These are phyloP conservation scores for Circinella minor DNA, from an alignment of 371 early-diverging fungal genomes.

Conservation along the genomic window DNA sequence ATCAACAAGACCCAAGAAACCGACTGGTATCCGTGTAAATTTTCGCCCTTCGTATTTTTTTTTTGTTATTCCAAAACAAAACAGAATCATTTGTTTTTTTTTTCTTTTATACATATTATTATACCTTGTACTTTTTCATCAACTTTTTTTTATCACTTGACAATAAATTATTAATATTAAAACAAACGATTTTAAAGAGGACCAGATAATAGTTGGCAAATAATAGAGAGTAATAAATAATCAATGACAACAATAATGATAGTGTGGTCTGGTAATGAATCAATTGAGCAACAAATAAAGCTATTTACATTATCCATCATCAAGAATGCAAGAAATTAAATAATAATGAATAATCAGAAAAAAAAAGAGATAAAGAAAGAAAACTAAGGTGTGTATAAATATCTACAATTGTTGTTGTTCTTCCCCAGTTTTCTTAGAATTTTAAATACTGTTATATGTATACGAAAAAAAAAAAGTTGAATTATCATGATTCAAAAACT, in stretches of 20 bases:
- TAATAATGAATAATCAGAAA: too few relatives aligned
- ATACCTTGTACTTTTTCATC: background rate
- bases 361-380: background rate
- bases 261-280: too few relatives aligned
- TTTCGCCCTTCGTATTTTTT: background rate
- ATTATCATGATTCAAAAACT: background rate
- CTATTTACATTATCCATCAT: too few relatives aligned
- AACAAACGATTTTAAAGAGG: background rate
- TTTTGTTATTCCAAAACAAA: background rate
- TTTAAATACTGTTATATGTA: too few relatives aligned
- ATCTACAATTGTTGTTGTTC: background rate
- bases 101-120: background rate
- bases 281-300: too few relatives aligned
- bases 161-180: background rate
- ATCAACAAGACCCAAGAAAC: background rate
- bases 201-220: too few relatives aligned
- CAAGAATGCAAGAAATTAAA: too few relatives aligned
- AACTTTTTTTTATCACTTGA: background rate
- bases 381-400: background rate
- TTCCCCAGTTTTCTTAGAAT: too few relatives aligned
- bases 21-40: constrained; percentile 3
- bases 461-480: background rate
- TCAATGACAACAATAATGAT: too few relatives aligned
- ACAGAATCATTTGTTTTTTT: background rate
- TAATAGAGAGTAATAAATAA: too few relatives aligned